Conservation (phyloP, 768 basidiomycete genomes). For the Boletus coccyginus region DNA sequence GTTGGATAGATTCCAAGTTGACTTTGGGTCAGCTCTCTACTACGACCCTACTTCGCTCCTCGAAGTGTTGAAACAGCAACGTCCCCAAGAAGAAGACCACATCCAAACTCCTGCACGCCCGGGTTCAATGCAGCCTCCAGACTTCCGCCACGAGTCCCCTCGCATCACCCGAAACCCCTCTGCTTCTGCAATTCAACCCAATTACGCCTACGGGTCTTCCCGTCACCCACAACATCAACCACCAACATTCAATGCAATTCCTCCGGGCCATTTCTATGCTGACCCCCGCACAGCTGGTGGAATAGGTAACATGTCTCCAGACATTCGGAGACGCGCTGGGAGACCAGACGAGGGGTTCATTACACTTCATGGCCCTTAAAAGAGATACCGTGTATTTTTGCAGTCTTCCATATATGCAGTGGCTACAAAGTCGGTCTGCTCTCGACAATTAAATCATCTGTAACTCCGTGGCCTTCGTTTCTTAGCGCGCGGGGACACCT, state of each 20-base stretch:
- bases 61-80: constrained; percentile 44
- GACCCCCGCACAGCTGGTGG: constrained; percentile 29
- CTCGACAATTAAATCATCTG: neutral
- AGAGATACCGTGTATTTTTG: constrained; percentile 10
- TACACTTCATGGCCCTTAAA: constrained; percentile 27
- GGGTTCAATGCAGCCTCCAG: constrained; percentile 32
- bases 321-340: constrained; percentile 30
- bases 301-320: constrained; percentile 37
- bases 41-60: constrained; percentile 65
- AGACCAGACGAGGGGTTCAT: constrained; percentile 35
- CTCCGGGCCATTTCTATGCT: constrained; percentile 44
- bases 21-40: constrained; percentile 67
- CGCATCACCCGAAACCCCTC: constrained; percentile 33
- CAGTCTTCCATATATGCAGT: neutral
- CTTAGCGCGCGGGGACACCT: constrained; percentile 10
- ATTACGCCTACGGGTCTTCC: constrained; percentile 29
- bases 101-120: constrained; percentile 18
- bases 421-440: neutral
- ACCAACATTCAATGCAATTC: constrained; percentile 30
- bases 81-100: constrained; percentile 29
- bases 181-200: constrained; percentile 26
- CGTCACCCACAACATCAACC: constrained; percentile 32
- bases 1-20: constrained; percentile 64
- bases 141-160: constrained; percentile 34
- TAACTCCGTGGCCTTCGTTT: constrained; percentile 14